Percentiles rank a stretch among this genome's conserved stretches.
Conservation (phyloP, 2,329 filamentous ascomycete species). For the Ascosphaera acerosa region DNA sequence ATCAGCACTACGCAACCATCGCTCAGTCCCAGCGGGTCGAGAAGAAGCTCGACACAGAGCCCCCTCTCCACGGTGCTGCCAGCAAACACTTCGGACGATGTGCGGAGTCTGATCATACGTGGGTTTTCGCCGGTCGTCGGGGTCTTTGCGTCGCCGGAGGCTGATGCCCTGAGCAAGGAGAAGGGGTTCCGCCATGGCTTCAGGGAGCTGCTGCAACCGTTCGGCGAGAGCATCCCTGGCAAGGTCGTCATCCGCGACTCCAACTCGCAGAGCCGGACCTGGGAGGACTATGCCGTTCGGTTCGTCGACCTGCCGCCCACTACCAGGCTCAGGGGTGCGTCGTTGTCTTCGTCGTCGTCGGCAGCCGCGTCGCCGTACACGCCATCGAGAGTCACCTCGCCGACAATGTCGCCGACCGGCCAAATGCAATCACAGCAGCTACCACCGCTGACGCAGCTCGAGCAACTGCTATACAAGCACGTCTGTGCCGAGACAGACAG, state of each 20-base stretch:
- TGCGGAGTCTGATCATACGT: conserved; percentile 42
- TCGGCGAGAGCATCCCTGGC: conserved; percentile 66
- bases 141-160: conserved; percentile 66
- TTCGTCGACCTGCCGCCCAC: conserved; percentile 38
- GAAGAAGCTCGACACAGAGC: conserved; percentile 20
- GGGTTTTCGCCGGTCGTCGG: conserved; percentile 78
- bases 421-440: conserved; percentile 6
- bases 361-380: too few species aligned
- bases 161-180: conserved; percentile 48
- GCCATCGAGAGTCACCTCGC: neutral
- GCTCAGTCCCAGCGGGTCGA: conserved; percentile 26
- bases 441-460: conserved; percentile 32
- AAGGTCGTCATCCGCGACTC: conserved; percentile 83
- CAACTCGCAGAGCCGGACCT: conserved; percentile 53
- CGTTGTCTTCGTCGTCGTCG: neutral
- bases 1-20: too few species aligned
- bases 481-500: conserved; percentile 42
- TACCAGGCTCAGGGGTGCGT: neutral
- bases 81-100: conserved; percentile 26
- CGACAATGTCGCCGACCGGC: neutral
- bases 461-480: conserved; percentile 57
- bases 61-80: conserved; percentile 26
- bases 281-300: conserved; percentile 74
- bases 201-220: conserved; percentile 66
- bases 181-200: conserved; percentile 71